Evolutionary conservation across 1,284 basidiomycete genomes (phyloP), one percentile per base, ranked within the genome.

Genomic region (Fistulina hepatica): DNA sequence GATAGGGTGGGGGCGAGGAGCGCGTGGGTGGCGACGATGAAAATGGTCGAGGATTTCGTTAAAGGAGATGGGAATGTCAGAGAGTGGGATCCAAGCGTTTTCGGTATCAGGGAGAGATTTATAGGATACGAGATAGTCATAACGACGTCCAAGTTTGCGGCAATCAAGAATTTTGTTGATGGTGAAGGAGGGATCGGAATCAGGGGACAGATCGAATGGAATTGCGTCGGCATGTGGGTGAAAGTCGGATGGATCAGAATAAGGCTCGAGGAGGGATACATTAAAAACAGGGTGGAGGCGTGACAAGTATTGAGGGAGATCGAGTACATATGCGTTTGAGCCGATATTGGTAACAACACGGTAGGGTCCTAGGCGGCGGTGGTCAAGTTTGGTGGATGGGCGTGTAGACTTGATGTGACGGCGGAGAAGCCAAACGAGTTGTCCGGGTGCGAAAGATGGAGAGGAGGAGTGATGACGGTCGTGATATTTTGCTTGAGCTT

Each of bases 281-380:
- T 68, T 55, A 51, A 69, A 69, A 9, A 69, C 60, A 7, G 58
- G 56, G 39, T 60, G 53, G 8, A 60, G 38, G 0, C 44, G 37
- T 15, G 55, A 56, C 7, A 59, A 45, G 36, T 55, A 53, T 12
- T 48, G 25, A 20, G 59, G 57, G 13, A 60, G 53, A 25, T 54
- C 46, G 10, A 65, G 53, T 32, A 40, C 47, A 42, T 48, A 59
- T 2, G 54, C 36, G n/a, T 44, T 40, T 6, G 48, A 31, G 25
- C 49, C 49, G 23, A 53, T 25, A 28, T 47, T 38, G 4, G 36
- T 33, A 17, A 55, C 37, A 19, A 68, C 46, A 0, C 40, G 44
- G 47, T 55, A 69, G 3, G 62, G 67, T 12, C 66, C 64, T 6
- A 63, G 47, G 10, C 45, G 46, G 1, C 49, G 48, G 33, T 58